phyloP scores from a whole-genome alignment of 1,284 basidiomycete genomes.

The Austropuccinia psidii region DNA sequence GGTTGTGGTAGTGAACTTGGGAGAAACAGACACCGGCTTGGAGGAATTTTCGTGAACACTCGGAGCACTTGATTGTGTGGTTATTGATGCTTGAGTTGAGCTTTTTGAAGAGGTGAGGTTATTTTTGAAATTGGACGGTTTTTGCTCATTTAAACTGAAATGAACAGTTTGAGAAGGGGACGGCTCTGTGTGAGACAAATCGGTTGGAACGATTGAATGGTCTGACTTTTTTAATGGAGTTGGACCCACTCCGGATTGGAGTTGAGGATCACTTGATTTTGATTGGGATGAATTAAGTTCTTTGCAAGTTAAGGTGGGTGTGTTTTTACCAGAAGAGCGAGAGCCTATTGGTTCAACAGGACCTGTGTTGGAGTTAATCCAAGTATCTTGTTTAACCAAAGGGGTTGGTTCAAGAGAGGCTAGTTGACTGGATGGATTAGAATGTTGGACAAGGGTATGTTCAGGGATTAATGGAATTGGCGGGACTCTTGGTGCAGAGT shows the following conservation, averaged over 20 bases:
- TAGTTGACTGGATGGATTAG: not conserved
- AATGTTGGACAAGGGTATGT: not conserved
- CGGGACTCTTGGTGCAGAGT: not conserved
- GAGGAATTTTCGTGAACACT: not conserved
- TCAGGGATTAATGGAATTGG: not conserved
- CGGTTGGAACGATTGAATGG: not conserved
- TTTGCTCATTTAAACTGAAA: too few species aligned
- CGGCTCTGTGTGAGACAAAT: not conserved
- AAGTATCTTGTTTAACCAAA: not conserved
- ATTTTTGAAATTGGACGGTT: too few species aligned
- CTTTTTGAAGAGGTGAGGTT: not conserved
- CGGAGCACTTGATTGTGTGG: not conserved
- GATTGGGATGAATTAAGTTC: not conserved
- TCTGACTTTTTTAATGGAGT: not conserved
- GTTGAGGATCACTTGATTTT: not conserved
- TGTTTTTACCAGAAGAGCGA: constrained; percentile 19
- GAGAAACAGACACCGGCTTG: too few species aligned
- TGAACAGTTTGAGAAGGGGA: too few species aligned
- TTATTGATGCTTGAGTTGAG: not conserved
- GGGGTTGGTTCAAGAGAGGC: not conserved
- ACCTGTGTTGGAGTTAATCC: not conserved
- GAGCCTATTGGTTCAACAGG: not conserved
- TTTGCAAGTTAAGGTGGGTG: not conserved
- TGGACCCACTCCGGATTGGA: not conserved
- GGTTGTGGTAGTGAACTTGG: not conserved